Evolutionary conservation across 768 basidiomycete species (phyloP), one percentile per base, ranked within the genome.

Genomic region (Fistulinella prunicolor): DNA sequence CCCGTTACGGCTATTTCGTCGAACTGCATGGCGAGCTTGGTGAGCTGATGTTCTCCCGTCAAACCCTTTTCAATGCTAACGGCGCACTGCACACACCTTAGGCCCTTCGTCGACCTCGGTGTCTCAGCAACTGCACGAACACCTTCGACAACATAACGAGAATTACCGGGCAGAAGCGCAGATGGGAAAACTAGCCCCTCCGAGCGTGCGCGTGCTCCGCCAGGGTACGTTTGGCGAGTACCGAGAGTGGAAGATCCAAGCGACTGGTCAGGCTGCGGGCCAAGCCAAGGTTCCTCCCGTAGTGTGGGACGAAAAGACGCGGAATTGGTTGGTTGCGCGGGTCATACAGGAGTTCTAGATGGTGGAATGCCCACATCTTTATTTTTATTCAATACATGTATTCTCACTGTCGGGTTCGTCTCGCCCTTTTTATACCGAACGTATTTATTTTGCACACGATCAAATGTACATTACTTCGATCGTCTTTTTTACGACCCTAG

Each of bases 281-380:
- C 57, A 64, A 23, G 41, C 55, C 37, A 64, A 64, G 42, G 52
- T 61, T 7, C 62, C 57, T 0, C 14, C 37, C 19, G 53, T 64
- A 23, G 40, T 50, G 1, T 56, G 44, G 52, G 49, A 57, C 28
- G 53, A 56, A 10, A 48, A 23, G 16, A 23, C 32, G 22, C 42
- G 43, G 39, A 26, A 49, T 8, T 63, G 62, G 57, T 40, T 61
- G 30, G 46, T 37, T 3, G 54, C 36, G 22, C 49, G 51, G 4
- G 59, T 59, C 6, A 34, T 53, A 1, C 23, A 46, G n/a, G 62
- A 61, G 24, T 52, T 57, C 41, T 42, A 56, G 26, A 28, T n/a
- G n/a, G n/a, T n/a, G n/a, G n/a, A n/a, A n/a, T n/a, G n/a, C n/a
- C n/a, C n/a, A n/a, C n/a, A n/a, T n/a, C n/a, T n/a, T n/a, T n/a